Evolutionary conservation across 306 rosid genomes (phyloP).

Genomic region (Albizia julibrissin): DNA sequence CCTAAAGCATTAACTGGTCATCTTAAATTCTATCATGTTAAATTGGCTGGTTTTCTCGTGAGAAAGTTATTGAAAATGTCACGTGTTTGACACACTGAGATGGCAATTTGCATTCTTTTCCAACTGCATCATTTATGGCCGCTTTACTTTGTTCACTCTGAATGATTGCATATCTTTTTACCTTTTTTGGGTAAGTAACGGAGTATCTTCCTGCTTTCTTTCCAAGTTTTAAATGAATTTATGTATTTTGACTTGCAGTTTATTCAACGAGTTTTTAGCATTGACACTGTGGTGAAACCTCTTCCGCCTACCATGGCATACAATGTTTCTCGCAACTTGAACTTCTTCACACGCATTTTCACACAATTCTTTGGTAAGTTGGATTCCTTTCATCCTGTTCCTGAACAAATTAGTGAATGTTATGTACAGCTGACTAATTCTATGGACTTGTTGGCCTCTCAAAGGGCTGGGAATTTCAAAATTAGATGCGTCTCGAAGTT

Average conservation of each 20-base stretch:
- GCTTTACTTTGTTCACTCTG: background rate
- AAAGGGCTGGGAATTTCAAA: background rate
- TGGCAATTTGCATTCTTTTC: background rate
- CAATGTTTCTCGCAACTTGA: constrained; percentile 88
- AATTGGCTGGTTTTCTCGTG: background rate
- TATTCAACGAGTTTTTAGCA: constrained; percentile 86
- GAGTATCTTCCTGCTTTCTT: constrained; percentile 1
- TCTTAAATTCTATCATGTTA: background rate
- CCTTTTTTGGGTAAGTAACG: background rate
- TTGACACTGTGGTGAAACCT: constrained; percentile 91
- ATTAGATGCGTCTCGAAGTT: background rate
- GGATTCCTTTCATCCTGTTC: constrained; percentile 23
- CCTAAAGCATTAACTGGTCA: background rate
- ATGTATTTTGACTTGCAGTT: constrained; percentile 56
- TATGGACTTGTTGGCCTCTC: background rate
- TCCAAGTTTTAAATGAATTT: constrained; percentile 13
- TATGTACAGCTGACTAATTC: background rate
- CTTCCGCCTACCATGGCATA: constrained; percentile 86
- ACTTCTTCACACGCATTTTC: constrained; percentile 95
- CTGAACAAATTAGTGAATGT: constrained; percentile 15
- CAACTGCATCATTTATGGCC: background rate
- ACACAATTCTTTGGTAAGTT: constrained; percentile 91
- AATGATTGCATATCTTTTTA: background rate
- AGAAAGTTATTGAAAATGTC: background rate
- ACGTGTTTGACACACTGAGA: background rate